Evolutionary conservation across 2,329 filamentous ascomycete genomes (phyloP), one percentile per base, ranked within the genome.

Genomic region (Fusarium pseudograminearum): DNA sequence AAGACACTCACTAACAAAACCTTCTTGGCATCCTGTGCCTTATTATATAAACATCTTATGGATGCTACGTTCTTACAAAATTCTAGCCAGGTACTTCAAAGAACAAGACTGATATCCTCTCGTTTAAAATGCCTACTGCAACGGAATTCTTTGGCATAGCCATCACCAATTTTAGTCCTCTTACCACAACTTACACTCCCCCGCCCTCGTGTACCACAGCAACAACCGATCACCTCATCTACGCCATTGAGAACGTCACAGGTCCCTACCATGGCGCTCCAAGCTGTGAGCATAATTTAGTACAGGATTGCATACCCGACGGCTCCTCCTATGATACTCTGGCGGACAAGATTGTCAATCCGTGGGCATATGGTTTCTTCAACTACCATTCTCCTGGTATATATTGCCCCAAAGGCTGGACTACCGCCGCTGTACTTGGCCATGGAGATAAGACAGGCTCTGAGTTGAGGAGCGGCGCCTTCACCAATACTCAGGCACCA

Each of bases 141-240:
- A 77, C 73, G 10, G 47, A 71, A 26, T 67, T 61, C 41, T 73
- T 72, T 36, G 72, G 70, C 2, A 51, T 55, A 4, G 52, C 65
- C 18, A 54, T 77, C 55, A 73, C 70, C 55, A 78, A 78, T 52
- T 24, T 78, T 24, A 75, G 77, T 8, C 76, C 75, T 5, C 56
- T 78, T 15, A 78, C 76, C 30, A 76, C 77, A 3, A 74, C 69
- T n/a, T 78, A 73, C 54, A 75, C 74, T 2, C 65, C 73, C 15
- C 73, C 74, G 0, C 40, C 71, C 0, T 65, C 72, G 16, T 78
- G 76, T 48, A 54, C 52, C 11, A 65, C 65, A 1, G 51, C 40
- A 22, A 65, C 59, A 26, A 57, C 62, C 1, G 61, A 69, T 18
- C 33, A 68, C 20, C 12, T 62, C 2, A 30, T 47, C 3, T 63